phyloP scores from a whole-genome alignment of 768 basidiomycete genomes.

The Trametes punicea region DNA sequence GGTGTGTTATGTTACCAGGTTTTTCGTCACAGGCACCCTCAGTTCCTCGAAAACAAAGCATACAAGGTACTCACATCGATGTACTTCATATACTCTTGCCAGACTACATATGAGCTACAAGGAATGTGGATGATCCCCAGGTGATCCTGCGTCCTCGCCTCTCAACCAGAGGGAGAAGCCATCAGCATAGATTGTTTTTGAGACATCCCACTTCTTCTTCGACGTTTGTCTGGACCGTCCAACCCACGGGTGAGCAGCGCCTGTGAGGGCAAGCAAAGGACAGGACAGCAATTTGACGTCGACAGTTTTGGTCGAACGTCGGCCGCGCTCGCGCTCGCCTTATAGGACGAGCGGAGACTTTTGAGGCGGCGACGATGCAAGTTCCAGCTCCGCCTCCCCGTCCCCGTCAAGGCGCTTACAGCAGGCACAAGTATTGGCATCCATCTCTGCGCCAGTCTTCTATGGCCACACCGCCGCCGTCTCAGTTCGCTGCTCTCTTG shows the following conservation, averaged over 20 bases:
- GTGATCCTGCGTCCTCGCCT: constrained; percentile 89
- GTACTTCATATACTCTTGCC: not conserved
- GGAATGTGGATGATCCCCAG: constrained; percentile 72
- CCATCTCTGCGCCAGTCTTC: not conserved
- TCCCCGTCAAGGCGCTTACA: not conserved
- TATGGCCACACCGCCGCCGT: constrained; percentile 42
- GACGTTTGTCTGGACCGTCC: constrained; percentile 90
- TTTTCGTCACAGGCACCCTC: constrained; percentile 64
- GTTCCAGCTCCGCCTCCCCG: not conserved
- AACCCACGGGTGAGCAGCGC: constrained; percentile 45
- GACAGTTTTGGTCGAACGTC: constrained; percentile 34
- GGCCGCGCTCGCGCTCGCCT: constrained; percentile 4
- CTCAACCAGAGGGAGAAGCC: constrained; percentile 88
- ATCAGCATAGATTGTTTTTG: constrained; percentile 95
- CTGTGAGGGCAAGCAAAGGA: constrained; percentile 44
- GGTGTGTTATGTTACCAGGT: constrained; percentile 89
- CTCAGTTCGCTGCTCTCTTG: constrained; percentile 73
- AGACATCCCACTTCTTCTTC: constrained; percentile 61
- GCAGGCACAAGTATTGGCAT: not conserved
- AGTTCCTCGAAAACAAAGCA: constrained; percentile 4
- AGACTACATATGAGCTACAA: constrained; percentile 14
- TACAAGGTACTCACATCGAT: constrained; percentile 15
- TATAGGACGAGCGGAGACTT: constrained; percentile 1
- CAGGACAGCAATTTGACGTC: constrained; percentile 85
- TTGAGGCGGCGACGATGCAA: constrained; percentile 13